Percentiles rank a stretch among this genome's conserved stretches.
These are phyloP conservation scores for Fusarium sp. DNA, from an alignment of 2,329 filamentous ascomycete genomes.

Conservation along the genomic window DNA sequence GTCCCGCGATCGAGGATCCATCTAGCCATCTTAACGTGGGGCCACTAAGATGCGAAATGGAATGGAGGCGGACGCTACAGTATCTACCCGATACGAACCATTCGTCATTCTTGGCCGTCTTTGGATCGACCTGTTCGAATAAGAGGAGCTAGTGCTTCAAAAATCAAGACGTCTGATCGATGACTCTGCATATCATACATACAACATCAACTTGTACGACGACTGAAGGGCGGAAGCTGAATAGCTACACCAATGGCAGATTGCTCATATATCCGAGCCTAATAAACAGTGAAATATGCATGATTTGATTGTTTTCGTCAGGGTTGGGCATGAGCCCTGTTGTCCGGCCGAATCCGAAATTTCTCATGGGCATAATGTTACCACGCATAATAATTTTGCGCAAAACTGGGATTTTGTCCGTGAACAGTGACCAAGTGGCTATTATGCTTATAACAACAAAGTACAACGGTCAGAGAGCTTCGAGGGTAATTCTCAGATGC, in stretches of 20 bases:
- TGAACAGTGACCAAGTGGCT: not conserved
- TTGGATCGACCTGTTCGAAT: not conserved
- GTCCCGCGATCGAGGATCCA: not conserved
- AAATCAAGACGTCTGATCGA: slow-evolving; percentile 4
- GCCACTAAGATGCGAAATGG: slow-evolving; percentile 15
- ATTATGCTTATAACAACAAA: not conserved
- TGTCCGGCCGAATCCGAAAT: not conserved
- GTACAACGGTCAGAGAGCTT: not conserved
- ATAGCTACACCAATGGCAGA: slow-evolving; percentile 2
- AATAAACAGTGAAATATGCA: not conserved
- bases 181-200: not conserved
- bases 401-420: not conserved
- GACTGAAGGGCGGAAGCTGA: not conserved
- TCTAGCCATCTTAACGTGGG: slow-evolving; percentile 5
- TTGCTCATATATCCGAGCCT: not conserved
- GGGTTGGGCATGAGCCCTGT: not conserved
- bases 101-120: slow-evolving; percentile 1
- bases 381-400: not conserved
- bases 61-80: slow-evolving; percentile 21
- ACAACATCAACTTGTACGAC: slow-evolving; percentile 6
- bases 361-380: not conserved
- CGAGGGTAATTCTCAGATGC: not conserved
- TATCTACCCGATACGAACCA: slow-evolving; percentile 6
- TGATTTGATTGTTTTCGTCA: slow-evolving; percentile 4
- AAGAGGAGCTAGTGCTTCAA: not conserved